A percentile compares a stretch with the other conserved stretches of the same genome.
phyloP scores from a whole-genome alignment of 345 rosid species.

The Lepidium sativum region DNA sequence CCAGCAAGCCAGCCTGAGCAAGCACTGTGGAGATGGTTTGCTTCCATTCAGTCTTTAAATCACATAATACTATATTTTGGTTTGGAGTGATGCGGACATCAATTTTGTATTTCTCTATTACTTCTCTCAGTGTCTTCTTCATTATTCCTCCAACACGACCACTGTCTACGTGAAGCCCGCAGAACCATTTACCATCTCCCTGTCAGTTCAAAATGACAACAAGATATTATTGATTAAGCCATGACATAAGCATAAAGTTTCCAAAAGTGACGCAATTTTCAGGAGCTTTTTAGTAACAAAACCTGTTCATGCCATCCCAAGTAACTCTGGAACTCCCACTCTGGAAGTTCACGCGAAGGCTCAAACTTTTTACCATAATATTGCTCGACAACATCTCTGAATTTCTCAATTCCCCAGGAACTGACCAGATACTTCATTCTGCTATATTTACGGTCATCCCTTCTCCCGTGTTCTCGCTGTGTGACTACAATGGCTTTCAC shows the following conservation, averaged over 20 bases:
- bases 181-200: slow-evolving; percentile 84
- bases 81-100: slow-evolving; percentile 82
- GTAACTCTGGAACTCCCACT: slow-evolving; percentile 94
- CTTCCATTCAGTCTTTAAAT: slow-evolving; percentile 80
- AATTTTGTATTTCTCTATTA: slow-evolving; percentile 83
- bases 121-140: slow-evolving; percentile 83
- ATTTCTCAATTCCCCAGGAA: slow-evolving; percentile 95
- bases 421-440: slow-evolving; percentile 88
- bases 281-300: not conserved
- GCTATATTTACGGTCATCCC: slow-evolving; percentile 93
- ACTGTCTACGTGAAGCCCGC: slow-evolving; percentile 86
- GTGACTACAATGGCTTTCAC: slow-evolving; percentile 94
- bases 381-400: slow-evolving; percentile 73
- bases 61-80: slow-evolving; percentile 84
- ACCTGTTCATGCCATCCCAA: slow-evolving; percentile 99
- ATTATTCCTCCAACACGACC: slow-evolving; percentile 89
- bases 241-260: not conserved
- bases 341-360: slow-evolving; percentile 67
- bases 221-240: not conserved
- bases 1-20: slow-evolving; percentile 94
- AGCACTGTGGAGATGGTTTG: slow-evolving; percentile 71
- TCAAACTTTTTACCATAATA: slow-evolving; percentile 89
- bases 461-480: slow-evolving; percentile 89
- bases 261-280: not conserved
- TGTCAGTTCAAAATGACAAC: slow-evolving; percentile 21